Evolutionary conservation across 768 basidiomycete species (phyloP), one percentile per base, ranked within the genome.

Genomic region (Agaricus subrufescens): DNA sequence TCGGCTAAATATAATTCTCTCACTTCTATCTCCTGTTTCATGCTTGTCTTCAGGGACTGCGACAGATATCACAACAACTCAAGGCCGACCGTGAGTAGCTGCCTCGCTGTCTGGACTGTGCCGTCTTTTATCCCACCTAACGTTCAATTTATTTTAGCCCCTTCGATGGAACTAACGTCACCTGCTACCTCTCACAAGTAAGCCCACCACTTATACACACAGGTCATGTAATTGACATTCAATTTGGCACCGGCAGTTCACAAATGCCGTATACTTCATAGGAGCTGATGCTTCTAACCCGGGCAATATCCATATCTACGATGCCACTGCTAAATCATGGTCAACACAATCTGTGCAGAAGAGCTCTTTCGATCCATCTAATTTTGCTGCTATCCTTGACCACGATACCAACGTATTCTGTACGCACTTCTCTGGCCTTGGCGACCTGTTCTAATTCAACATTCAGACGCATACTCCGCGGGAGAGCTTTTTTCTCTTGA

Each of bases 361-460:
- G 0, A 79, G 77, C 37, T 69, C 69, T 52, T 86, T 88, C 61
- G 84, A 94, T 67, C 79, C 83, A 3, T 68, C 76, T 2, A 80
- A 82, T 19, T 87, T 85, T 63, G 77, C 74, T 27, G 81, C 89
- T 27, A 85, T 96, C 58, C 80, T 98, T 34, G 94, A 98, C 72
- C 94, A 96, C 61, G 94, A 98, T 69, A 98, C 94, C 49, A 94
- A 96, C 59, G 84, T 87, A 58, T 87, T 97, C 72, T 94, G 87
- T 89, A 68, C 60, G 77, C 70, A 51, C 15, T 45, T 52, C 46
- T 23, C 26, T 42, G 8, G 40, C 30, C 45, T 48, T 39, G 14
- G 37, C 59, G 49, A 39, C 15, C 34, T 8, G 40, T 29, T 52
- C 31, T 19, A 37, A 14, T 52, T 50, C 14, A 46, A 50, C 7